Evolutionary conservation across 345 rosid species (phyloP), one percentile per base, ranked within the genome.

Genomic region (Cardamine occulta): DNA sequence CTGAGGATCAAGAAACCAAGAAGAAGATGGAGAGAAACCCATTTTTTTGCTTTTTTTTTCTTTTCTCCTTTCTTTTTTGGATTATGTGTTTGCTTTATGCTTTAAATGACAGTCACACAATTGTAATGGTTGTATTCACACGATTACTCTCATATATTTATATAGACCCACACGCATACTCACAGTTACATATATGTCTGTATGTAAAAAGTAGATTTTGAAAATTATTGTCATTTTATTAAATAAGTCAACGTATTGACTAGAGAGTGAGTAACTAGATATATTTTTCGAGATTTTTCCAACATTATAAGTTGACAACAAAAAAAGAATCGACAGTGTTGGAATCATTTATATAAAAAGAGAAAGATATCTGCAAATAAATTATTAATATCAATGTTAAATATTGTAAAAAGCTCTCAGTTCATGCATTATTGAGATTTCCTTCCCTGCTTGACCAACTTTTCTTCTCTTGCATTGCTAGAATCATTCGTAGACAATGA

Each of bases 1-100:
- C 31, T 87, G 81, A 74, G 91, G 91, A 68, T 90, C 84, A 68
- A 87, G 69, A 70, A 79, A 81, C 58, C 76, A 73, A 3, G 76
- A 79, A 66, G 83, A 82, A n/a, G 79, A 64, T 32, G 65, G 60
- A 56, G 74, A 80, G 81, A 75, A 74, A 15, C 75, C 84, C 89
- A 84, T 85, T 55, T 15, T 35, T 60, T 18, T 48, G 18, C 9
- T 35, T 31, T n/a, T n/a, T 47, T 59, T 14, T 21, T 4, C 13
- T 2, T 19, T 0, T 51, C 26, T 76, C n/a, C 12, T 53, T 8
- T 54, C 52, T 24, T 24, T 35, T 77, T 47, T 71, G 61, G 72
- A 63, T 77, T 48, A 55, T 76, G 66, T 63, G 23, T 55, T 63
- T 64, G 62, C 72, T 77, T 70, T 77, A 37, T 77, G 72, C 76